phyloP scores from a whole-genome alignment of 257 asterid species.

The Solanum pimpinellifolium region DNA sequence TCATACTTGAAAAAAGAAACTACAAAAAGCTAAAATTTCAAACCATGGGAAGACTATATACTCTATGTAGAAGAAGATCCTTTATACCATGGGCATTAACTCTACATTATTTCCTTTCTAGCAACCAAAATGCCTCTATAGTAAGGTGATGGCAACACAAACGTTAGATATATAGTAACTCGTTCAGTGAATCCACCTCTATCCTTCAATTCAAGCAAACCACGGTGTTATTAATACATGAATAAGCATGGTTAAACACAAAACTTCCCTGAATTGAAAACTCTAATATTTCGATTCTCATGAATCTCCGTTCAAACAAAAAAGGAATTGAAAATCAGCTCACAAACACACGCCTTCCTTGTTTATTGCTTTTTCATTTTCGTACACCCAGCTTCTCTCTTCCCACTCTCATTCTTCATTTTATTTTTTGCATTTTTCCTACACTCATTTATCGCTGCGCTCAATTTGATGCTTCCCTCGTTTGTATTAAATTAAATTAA shows the following conservation, averaged over 20 bases:
- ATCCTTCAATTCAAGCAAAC: background rate
- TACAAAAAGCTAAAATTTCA: background rate
- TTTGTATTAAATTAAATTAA: too few relatives aligned
- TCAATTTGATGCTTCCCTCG: too few relatives aligned
- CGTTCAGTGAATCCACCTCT: background rate
- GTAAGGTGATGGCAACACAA: background rate
- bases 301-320: background rate
- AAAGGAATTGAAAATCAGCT: background rate
- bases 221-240: background rate
- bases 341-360: constrained; percentile 22
- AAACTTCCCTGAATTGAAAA: background rate
- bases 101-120: background rate
- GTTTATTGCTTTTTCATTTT: constrained; percentile 21
- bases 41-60: background rate
- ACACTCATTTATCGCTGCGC: too few relatives aligned
- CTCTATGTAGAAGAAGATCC: background rate
- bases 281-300: background rate
- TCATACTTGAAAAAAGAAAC: too few relatives aligned
- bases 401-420: background rate
- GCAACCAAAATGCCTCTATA: background rate
- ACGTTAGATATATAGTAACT: too few relatives aligned
- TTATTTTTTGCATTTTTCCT: background rate
- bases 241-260: background rate
- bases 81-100: background rate
- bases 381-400: background rate